Evolutionary conservation across 2,329 filamentous ascomycete species (phyloP).

Genomic region (Penicillium sp.): DNA sequence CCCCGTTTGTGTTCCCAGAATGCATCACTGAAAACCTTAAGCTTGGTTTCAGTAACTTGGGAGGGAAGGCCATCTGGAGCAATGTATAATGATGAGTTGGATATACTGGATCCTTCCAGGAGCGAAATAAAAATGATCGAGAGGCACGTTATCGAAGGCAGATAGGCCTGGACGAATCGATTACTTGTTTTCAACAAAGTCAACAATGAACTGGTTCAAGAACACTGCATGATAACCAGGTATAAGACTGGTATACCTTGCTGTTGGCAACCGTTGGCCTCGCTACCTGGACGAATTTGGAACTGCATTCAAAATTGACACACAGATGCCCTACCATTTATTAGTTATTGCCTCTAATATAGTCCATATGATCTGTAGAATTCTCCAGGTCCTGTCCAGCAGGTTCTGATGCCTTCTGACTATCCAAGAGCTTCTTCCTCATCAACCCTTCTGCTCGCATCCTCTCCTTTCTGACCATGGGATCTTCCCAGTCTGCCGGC

Average conservation of each 20-base stretch:
- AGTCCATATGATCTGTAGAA: too few species aligned
- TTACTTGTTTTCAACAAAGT: background rate
- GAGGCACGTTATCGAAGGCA: background rate
- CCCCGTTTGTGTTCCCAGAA: background rate
- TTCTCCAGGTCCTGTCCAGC: slow-evolving; percentile 18
- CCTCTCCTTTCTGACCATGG: slow-evolving; percentile 36
- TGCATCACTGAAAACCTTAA: background rate
- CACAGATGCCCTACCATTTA: too few species aligned
- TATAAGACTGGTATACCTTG: background rate
- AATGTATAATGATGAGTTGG: background rate
- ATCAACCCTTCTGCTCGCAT: slow-evolving; percentile 44
- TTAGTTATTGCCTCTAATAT: too few species aligned
- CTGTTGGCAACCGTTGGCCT: too few species aligned
- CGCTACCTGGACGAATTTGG: too few species aligned
- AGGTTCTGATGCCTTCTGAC: slow-evolving; percentile 9
- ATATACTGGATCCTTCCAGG: background rate
- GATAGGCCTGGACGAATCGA: background rate
- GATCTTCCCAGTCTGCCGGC: slow-evolving; percentile 38
- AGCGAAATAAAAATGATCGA: background rate
- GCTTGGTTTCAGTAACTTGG: background rate
- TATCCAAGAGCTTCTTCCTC: slow-evolving; percentile 30
- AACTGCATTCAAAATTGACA: too few species aligned
- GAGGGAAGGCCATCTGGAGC: background rate
- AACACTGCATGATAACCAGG: background rate
- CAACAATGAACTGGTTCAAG: background rate